Evolutionary conservation across 2,329 filamentous ascomycete species (phyloP), one percentile per base, ranked within the genome.

Genomic region (Sclerotinia borealis): DNA sequence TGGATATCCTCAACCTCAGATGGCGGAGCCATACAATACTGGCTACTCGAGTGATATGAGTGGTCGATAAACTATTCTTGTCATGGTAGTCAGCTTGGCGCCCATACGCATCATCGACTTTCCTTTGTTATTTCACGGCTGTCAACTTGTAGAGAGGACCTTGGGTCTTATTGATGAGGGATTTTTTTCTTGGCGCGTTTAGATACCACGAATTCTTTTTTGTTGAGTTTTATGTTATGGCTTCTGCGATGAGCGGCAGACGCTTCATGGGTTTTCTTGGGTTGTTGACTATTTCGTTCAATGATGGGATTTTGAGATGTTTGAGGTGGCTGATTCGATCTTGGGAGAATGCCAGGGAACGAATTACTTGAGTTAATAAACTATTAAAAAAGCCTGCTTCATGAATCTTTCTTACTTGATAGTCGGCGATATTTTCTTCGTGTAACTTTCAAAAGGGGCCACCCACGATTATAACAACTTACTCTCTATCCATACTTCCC

Each of bases 1-100:
- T 25, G 69, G 66, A 10, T 74, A 70, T 50, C 68, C 66, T 6
- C 71, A 71, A 51, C 49, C 64, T 19, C 72, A 73, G 63, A 71
- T 74, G 69, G 64, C 64, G 29, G 69, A 73, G 39, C 60, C 62
- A 8, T 74, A 72, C 60, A 71, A 68, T 60, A 7, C 39, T 45
- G 72, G 69, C 25, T 75, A 75, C 64, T 69, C 69, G 17, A 74
- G 72, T 59, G 73, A 75, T 65, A 70, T 73, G 56, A 70, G 72
- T 22, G 66, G 58, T 45, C 69, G 68, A 41, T 74, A 34, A 34
- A 29, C n/a, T 22, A 70, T 31, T 17, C 47, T 49, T 17, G n/a
- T 48, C 11, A 55, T 54, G 45, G 10, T 15, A n/a, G 11, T 10
- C 49, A 29, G 17, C 39, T 39, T 37, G 49, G 49, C 45, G 22